Evolutionary conservation across 768 basidiomycete species (phyloP).

Genomic region (Clitopilus passeckerianus): DNA sequence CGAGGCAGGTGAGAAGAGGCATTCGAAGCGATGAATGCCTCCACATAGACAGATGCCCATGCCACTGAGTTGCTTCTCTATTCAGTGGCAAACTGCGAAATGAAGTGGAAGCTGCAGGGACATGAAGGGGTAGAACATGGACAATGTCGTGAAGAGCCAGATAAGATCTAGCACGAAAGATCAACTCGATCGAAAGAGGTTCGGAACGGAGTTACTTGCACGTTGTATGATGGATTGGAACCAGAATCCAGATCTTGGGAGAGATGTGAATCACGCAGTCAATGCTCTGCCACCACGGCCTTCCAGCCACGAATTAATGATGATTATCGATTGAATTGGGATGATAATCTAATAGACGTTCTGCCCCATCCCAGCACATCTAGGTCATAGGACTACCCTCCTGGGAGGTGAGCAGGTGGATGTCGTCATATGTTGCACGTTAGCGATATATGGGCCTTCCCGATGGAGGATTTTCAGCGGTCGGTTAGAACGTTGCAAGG

Average conservation of each 20-base stretch:
- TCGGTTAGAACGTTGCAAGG: neutral
- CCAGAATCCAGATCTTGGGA: neutral
- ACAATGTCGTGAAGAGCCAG: neutral
- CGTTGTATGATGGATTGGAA: neutral
- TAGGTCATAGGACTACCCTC: neutral
- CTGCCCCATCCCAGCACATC: neutral
- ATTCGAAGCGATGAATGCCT: neutral
- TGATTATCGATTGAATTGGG: neutral
- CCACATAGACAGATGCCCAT: neutral
- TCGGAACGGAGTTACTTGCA: neutral
- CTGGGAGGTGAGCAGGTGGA: neutral
- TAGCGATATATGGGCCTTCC: neutral
- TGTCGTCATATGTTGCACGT: neutral
- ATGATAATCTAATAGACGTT: neutral
- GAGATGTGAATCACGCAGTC: neutral
- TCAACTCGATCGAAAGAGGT: neutral
- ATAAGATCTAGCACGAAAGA: neutral
- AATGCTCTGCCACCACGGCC: neutral
- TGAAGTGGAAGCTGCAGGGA: neutral
- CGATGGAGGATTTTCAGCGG: neutral
- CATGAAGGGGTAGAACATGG: neutral
- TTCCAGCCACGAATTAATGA: neutral
- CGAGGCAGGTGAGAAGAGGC: neutral
- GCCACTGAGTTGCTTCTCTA: neutral
- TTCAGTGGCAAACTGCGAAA: neutral